Base-by-base conservation (phyloP, 2,329 filamentous ascomycete species). In the Ilyonectria robusta region DNA sequence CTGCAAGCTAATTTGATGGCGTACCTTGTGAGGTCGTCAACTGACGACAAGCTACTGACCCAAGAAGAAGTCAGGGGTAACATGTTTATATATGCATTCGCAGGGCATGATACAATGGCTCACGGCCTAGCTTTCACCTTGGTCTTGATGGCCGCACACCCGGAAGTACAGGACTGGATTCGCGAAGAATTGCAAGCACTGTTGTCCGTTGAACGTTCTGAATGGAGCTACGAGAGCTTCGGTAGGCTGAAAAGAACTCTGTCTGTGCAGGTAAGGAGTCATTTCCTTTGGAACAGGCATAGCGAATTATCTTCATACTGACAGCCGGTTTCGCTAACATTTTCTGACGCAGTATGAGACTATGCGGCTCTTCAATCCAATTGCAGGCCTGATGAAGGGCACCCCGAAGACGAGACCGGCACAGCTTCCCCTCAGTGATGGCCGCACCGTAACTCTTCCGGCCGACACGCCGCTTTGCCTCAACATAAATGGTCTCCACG, bases 1-100 rank as follows among this genome's bases (percentile, higher is more conserved):
- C 11, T 48, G 7, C 23, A 13, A 17, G 21, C 46, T 6, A 48
- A 29, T 17, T 3, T 48, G 46, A 26, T 29, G 46, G 46, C 46
- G 11, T 48, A 48, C 21, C 13, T 48, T 4, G 47, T 31, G 23
- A 23, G 47, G 2, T 50, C 13, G 6, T 50, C 23, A n/a, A 29
- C 47, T 2, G 47, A 29, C 5, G 47, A 50, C 23, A 50, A 50
- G 23, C 7, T 50, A 6, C 17, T 50, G 3, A 50, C 47, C 3
- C 26, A 50, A 31, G 23, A 50, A 50, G 47, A 50, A 50, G 47
- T 50, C 26, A 23, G 23, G 47, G 46, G 47, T 2, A 50, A 50
- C 6, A 31, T 50, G 47, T 50, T 50, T 13, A 50, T 31, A 23
- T 26, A 50, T n/a, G 47, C 23, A 10, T 50, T 31, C 17, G 23